Evolutionary conservation across 192 early-diverging fungal species (phyloP).

Genomic region (Chytriomyces confervae): DNA sequence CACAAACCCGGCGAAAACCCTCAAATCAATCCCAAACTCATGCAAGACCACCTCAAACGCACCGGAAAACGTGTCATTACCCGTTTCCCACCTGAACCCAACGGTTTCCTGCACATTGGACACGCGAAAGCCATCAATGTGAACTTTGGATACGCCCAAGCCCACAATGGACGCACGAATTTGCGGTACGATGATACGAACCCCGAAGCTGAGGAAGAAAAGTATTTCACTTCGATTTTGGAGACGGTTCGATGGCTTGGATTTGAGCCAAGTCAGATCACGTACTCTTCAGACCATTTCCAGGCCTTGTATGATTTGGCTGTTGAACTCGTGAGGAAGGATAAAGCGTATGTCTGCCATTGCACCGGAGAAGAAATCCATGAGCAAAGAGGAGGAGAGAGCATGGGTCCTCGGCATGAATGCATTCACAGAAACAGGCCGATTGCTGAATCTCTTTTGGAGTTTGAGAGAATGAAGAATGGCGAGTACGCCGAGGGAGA

Average conservation of each 20-base stretch:
- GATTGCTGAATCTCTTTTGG: slow-evolving; percentile 84
- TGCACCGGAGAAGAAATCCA: slow-evolving; percentile 96
- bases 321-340: slow-evolving; percentile 86
- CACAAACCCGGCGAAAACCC: slow-evolving; percentile 97
- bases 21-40: slow-evolving; percentile 93
- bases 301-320: slow-evolving; percentile 95
- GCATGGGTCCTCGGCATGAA: slow-evolving; percentile 81
- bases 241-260: slow-evolving; percentile 97
- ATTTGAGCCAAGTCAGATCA: slow-evolving; percentile 86
- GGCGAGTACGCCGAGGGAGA: slow-evolving; percentile 91
- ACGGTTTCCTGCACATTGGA: slow-evolving; percentile 98
- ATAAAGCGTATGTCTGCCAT: slow-evolving; percentile 92
- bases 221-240: slow-evolving; percentile 93
- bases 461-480: slow-evolving; percentile 98
- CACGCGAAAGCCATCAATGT: slow-evolving; percentile 99
- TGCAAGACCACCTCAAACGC: slow-evolving; percentile 85
- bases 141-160: slow-evolving; percentile 97
- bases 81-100: slow-evolving; percentile 99
- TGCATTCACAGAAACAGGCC: slow-evolving; percentile 94
- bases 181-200: slow-evolving; percentile 91
- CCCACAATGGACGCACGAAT: slow-evolving; percentile 88
- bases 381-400: slow-evolving; percentile 88
- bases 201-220: slow-evolving; percentile 92
- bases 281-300: slow-evolving; percentile 99
- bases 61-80: slow-evolving; percentile 93